Percentiles rank a stretch among this genome's conserved stretches.
phyloP scores from a whole-genome alignment of 2,329 filamentous ascomycete genomes.

The Beauveria brongniartii region DNA sequence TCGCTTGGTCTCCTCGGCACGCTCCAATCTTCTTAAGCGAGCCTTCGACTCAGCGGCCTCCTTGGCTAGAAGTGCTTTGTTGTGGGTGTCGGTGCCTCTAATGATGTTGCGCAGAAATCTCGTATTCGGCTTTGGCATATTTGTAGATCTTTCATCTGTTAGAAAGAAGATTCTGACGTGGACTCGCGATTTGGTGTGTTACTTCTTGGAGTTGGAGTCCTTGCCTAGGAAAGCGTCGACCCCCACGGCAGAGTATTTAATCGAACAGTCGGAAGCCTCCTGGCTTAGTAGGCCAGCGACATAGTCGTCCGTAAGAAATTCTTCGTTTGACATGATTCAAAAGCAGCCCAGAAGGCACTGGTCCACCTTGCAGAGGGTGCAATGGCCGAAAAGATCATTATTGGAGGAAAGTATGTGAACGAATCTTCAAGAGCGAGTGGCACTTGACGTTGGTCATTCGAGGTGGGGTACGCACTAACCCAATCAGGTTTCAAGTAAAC shows the following conservation, averaged over 20 bases:
- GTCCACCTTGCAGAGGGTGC: neutral
- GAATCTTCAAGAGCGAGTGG: neutral
- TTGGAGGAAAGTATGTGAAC: neutral
- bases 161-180: slow-evolving; percentile 15
- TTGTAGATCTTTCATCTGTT: slow-evolving; percentile 43
- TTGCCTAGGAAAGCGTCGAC: slow-evolving; percentile 51
- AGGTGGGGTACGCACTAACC: slow-evolving; percentile 17
- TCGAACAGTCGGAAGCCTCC: slow-evolving; percentile 66
- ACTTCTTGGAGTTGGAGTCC: slow-evolving; percentile 40
- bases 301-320: slow-evolving; percentile 64
- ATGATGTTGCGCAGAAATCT: slow-evolving; percentile 84
- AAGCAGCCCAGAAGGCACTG: neutral
- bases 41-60: slow-evolving; percentile 72
- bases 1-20: slow-evolving; percentile 35
- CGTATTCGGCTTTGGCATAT: slow-evolving; percentile 81
- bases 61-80: slow-evolving; percentile 74
- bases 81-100: slow-evolving; percentile 79
- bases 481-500: slow-evolving; percentile 32
- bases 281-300: slow-evolving; percentile 71
- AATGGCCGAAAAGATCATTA: neutral
- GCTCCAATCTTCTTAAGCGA: slow-evolving; percentile 56
- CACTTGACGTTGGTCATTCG: neutral
- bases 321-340: slow-evolving; percentile 33
- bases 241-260: slow-evolving; percentile 68
- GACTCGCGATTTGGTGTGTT: slow-evolving; percentile 18